Percentiles rank a stretch among this genome's conserved stretches.
Evolutionary conservation across 139 green algal genomes (phyloP).

Genomic region (Tetraselmis striata): DNA sequence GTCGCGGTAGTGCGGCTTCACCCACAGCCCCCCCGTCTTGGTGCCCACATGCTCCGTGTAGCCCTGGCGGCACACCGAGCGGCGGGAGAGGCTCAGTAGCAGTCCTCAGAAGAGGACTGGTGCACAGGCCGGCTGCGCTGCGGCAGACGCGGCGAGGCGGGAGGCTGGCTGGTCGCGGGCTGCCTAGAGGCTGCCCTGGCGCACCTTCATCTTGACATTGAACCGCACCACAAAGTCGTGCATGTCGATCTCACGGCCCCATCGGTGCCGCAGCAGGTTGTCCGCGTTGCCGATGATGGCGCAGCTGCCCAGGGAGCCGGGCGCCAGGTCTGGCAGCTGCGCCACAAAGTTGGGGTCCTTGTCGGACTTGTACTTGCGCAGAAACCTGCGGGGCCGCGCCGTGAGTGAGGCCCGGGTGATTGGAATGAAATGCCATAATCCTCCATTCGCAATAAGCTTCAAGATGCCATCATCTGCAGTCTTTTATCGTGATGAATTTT

Average conservation of each 20-base stretch:
- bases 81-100: too few relatives aligned
- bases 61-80: background rate
- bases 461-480: background rate
- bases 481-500: too few relatives aligned
- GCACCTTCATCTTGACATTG: constrained; percentile 21
- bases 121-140: too few relatives aligned
- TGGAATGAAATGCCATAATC: background rate
- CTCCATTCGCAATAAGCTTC: background rate
- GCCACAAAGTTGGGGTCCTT: background rate
- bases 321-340: background rate
- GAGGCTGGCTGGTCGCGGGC: too few relatives aligned
- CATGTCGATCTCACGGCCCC: constrained; percentile 18
- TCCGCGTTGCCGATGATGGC: constrained; percentile 21
- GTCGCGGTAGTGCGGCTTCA: constrained; percentile 5
- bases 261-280: constrained; percentile 14
- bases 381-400: background rate
- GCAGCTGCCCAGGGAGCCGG: constrained; percentile 12
- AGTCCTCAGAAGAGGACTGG: too few relatives aligned
- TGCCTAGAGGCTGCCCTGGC: too few relatives aligned
- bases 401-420: background rate
- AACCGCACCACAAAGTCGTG: constrained; percentile 29
- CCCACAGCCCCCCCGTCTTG: constrained; percentile 1
- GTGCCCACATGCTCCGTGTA: background rate
- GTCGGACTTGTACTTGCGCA: background rate
- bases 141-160: too few relatives aligned